These are phyloP conservation scores for Scedosporium minutisporum DNA, from an alignment of 2,329 filamentous ascomycete species.

Conservation along the genomic window DNA sequence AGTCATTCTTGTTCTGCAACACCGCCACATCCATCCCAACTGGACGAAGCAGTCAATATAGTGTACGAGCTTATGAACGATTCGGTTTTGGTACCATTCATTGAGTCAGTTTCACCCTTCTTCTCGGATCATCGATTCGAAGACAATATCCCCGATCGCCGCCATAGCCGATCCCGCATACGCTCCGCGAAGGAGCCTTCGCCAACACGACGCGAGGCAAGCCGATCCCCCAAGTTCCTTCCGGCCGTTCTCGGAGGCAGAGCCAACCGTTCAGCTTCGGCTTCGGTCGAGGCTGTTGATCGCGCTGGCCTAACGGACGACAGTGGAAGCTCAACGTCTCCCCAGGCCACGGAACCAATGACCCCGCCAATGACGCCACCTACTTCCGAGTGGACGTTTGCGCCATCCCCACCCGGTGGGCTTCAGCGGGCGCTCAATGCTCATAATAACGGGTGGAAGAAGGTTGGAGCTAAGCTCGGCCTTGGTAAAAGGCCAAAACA, in stretches of 20 bases:
- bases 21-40: conserved; percentile 62
- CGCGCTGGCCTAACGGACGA: conserved; percentile 53
- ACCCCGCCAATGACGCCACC: conserved; percentile 68
- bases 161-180: conserved; percentile 28
- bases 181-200: conserved; percentile 26
- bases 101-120: conserved; percentile 47
- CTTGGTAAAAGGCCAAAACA: conserved; percentile 19
- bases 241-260: conserved; percentile 27
- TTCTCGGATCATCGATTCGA: neutral
- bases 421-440: conserved; percentile 45
- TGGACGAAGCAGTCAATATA: conserved; percentile 77
- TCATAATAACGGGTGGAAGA: conserved; percentile 53
- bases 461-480: conserved; percentile 51
- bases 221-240: conserved; percentile 36
- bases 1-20: conserved; percentile 42
- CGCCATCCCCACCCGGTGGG: conserved; percentile 37
- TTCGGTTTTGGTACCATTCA: conserved; percentile 83
- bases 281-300: conserved; percentile 36
- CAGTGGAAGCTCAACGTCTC: conserved; percentile 50
- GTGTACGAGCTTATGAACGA: conserved; percentile 97
- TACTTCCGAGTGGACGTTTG: conserved; percentile 45
- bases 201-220: conserved; percentile 24
- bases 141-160: conserved; percentile 16
- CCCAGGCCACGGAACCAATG: conserved; percentile 50
- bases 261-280: conserved; percentile 32